Evolutionary conservation across 2,329 filamentous ascomycete species (phyloP), one percentile per base, ranked within the genome.

Genomic region (Cryphonectria radicalis): DNA sequence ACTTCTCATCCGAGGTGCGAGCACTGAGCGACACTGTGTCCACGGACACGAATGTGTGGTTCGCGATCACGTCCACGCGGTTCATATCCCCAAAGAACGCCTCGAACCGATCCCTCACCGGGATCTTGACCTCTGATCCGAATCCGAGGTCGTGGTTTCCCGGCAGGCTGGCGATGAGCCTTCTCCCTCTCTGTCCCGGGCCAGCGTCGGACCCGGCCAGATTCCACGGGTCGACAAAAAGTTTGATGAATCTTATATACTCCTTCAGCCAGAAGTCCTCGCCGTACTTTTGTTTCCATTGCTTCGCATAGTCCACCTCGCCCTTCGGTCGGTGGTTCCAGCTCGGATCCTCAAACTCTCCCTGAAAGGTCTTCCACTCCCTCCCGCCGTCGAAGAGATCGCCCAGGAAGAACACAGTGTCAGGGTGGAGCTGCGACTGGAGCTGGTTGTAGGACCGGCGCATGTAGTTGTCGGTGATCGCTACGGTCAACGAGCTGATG

Each of bases 81-180:
- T 98, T 98, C n/a, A 91, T 89, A 69, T 96, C 91, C 5, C 96
- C 96, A 81, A 99, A 98, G 78, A 91, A 97, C 4, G 91, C 89
- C 77, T 92, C 89, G 80, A 98, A 99, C 22, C 96, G 87, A 76
- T 96, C 87, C 67, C 95, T 89, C 46, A 97, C 93, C 0, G 92
- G 86, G 11, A 91, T 79, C 78, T 97, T 93, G 64, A 99, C 91
- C 62, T 95, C 92, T 32, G 90, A 90, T 3, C 93, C 95, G 78
- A 98, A 97, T 0, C 96, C 96, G 57, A 98, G 81, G 79, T 99
- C 96, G 79, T 99, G 96, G 77, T 99, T 99, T 2, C 96, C 96
- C 0, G 96, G 96, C 70, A 99, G 79, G 77, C 92, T 95, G 25
- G 93, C 90, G 68, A 98, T 91, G 68, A 98, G 84, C 81, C 92